A percentile compares a stretch with the other conserved stretches of the same genome.
Evolutionary conservation across 495 filamentous ascomycete species (phyloP).

Genomic region (Bacidia rubella): DNA sequence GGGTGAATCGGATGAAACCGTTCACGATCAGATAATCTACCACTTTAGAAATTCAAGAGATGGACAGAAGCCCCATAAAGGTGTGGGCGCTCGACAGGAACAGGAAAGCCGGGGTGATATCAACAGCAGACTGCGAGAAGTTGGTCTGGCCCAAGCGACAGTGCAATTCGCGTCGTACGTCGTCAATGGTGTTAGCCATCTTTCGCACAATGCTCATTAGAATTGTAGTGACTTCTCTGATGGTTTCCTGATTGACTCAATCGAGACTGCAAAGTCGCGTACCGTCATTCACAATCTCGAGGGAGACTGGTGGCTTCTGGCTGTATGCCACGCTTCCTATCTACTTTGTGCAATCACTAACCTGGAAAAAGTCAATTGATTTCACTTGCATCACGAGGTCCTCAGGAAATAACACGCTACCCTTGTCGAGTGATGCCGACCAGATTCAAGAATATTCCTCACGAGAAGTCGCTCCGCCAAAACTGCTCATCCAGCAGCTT

Average conservation of each 20-base stretch:
- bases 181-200: background rate
- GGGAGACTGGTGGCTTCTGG: conserved; percentile 88
- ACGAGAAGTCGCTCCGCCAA: conserved; percentile 73
- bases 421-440: conserved; percentile 19
- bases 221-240: conserved; percentile 57
- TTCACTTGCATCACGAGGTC: conserved; percentile 42
- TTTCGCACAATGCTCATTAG: conserved; percentile 4
- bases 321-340: conserved; percentile 35
- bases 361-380: conserved; percentile 47
- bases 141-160: conserved; percentile 97
- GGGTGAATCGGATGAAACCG: conserved; percentile 74
- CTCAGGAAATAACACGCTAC: conserved; percentile 16
- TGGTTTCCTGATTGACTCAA: conserved; percentile 59
- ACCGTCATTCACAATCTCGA: conserved; percentile 76
- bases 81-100: background rate
- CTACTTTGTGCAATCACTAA: background rate
- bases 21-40: conserved; percentile 86
- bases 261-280: conserved; percentile 81
- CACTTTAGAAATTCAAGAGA: conserved; percentile 36
- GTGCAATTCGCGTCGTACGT: conserved; percentile 72
- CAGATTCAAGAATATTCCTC: conserved; percentile 61
- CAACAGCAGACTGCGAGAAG: conserved; percentile 77
- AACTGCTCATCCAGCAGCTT: conserved; percentile 65
- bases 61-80: background rate
- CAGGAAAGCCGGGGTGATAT: conserved; percentile 42